These are phyloP conservation scores for Excoecaria cochinchinensis DNA, from an alignment of 345 rosid species.

Conservation along the genomic window DNA sequence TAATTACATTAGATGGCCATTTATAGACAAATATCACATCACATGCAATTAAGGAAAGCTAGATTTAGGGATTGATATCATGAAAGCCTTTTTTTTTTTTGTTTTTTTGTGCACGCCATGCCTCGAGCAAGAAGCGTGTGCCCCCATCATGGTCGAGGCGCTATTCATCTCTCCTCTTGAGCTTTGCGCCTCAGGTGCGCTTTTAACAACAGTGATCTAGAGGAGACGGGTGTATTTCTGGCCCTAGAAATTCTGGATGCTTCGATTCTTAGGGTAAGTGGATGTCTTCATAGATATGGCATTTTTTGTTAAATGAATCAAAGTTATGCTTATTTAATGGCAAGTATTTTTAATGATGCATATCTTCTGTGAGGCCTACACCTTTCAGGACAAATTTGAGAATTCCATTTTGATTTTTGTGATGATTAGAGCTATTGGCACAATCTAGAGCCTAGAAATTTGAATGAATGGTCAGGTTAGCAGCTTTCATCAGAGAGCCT, in stretches of 20 bases:
- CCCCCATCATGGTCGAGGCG: no score
- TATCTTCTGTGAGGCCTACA: not conserved
- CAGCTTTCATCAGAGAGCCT: not conserved
- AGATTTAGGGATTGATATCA: not conserved
- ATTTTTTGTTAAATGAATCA: not conserved
- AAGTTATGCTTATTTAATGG: not conserved
- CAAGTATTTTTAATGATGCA: not conserved
- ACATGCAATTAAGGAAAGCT: not conserved
- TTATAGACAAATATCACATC: no score
- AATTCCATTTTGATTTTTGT: not conserved
- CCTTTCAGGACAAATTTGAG: not conserved
- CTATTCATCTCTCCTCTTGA: no score
- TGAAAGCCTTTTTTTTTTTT: not conserved
- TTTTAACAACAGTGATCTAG: not conserved
- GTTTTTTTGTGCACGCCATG: not conserved
- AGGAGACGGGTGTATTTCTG: not conserved
- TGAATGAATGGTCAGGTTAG: not conserved
- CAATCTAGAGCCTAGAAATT: not conserved
- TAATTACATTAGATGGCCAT: no score
- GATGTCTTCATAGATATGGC: not conserved
- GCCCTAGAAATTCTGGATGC: not conserved
- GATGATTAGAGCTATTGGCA: not conserved
- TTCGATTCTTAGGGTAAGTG: not conserved
- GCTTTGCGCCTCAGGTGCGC: no score
- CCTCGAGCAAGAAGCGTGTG: no score